Percentiles rank a stretch among this genome's conserved stretches.
phyloP scores from a whole-genome alignment of 371 early-diverging fungal genomes.

The Mortierella sp. region DNA sequence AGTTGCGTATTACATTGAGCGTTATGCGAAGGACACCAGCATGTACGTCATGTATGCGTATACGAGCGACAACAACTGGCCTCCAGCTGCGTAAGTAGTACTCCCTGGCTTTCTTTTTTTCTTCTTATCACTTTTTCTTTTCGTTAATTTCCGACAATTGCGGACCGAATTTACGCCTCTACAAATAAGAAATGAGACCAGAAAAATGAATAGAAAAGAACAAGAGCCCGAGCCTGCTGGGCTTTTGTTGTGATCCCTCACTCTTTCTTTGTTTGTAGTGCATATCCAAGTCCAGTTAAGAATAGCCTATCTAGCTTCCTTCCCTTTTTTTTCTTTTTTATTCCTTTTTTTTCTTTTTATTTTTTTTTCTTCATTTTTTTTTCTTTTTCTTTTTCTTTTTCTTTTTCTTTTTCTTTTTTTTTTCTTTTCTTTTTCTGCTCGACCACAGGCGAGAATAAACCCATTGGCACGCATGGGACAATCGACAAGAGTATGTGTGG shows the following conservation, averaged over 20 bases:
- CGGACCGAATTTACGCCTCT: background rate
- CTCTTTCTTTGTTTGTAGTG: background rate
- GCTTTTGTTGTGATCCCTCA: background rate
- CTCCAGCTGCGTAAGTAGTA: conserved; percentile 34
- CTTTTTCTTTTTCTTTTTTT: background rate
- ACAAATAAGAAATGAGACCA: background rate
- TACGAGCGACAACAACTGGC: conserved; percentile 58
- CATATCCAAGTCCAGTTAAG: background rate
- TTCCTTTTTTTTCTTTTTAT: too few species aligned
- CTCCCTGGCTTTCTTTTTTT: background rate
- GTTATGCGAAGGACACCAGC: conserved; percentile 53
- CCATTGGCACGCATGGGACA: background rate
- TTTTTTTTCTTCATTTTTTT: background rate
- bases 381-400: background rate
- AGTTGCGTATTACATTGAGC: conserved; percentile 53
- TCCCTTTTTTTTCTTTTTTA: background rate
- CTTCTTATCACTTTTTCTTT: background rate
- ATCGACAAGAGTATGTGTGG: background rate
- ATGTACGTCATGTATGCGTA: conserved; percentile 57
- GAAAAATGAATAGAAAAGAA: background rate
- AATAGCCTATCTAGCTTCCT: background rate
- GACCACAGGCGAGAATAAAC: background rate
- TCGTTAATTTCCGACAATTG: conserved; percentile 1
- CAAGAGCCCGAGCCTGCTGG: background rate
- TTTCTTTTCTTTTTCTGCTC: background rate